Conservation (phyloP, 345 rosid genomes). For the Combretum micranthum region DNA sequence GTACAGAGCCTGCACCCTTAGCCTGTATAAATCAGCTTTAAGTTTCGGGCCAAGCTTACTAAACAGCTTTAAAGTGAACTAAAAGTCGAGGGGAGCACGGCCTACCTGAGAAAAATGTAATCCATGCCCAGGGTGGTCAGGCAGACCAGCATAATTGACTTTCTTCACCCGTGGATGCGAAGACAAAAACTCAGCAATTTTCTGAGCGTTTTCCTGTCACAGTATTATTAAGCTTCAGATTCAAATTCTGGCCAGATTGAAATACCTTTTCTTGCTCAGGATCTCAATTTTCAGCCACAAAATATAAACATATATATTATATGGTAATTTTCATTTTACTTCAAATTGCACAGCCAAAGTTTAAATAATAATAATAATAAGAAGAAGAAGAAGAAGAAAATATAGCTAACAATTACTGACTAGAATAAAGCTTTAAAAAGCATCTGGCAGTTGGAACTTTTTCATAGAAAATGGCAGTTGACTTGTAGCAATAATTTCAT, state of each 20-base stretch:
- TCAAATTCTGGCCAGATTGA: background rate
- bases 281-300: too few relatives aligned
- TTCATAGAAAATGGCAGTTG: too few relatives aligned
- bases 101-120: slow-evolving; percentile 88
- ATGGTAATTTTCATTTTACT: too few relatives aligned
- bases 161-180: slow-evolving; percentile 78
- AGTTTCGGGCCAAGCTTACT: background rate
- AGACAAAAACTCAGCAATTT: slow-evolving; percentile 76
- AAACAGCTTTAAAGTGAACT: background rate
- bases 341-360: too few relatives aligned
- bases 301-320: too few relatives aligned
- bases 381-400: background rate
- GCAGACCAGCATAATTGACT: slow-evolving; percentile 85
- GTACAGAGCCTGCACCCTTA: slow-evolving; percentile 91
- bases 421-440: too few relatives aligned
- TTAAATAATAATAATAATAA: background rate
- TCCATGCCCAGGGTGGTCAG: slow-evolving; percentile 72
- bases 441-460: too few relatives aligned
- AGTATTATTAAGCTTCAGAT: background rate
- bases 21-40: slow-evolving; percentile 41
- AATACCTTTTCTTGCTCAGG: too few relatives aligned
- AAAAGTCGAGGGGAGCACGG: too few relatives aligned
- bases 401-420: too few relatives aligned
- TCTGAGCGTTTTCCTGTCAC: slow-evolving; percentile 74
- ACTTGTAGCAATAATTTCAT: too few relatives aligned